Percentiles rank a stretch among this genome's conserved stretches.
These are phyloP conservation scores for Sporothrix euskadiensis DNA, from an alignment of 2,329 filamentous ascomycete genomes.

Conservation along the genomic window DNA sequence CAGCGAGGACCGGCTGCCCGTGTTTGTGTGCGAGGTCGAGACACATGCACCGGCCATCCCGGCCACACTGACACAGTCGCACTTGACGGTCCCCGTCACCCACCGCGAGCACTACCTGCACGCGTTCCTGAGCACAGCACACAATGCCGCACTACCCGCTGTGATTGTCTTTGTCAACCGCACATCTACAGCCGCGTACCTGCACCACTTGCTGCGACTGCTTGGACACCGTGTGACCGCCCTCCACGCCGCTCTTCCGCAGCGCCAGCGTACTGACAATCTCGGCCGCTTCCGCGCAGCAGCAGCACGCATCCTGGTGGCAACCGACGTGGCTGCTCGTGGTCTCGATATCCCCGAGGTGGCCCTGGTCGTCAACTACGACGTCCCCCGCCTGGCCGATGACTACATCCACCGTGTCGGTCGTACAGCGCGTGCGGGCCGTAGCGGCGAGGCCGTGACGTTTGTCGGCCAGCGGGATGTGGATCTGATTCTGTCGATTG, in stretches of 20 bases:
- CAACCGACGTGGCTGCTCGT: conserved; percentile 90
- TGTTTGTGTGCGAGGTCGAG: conserved; percentile 88
- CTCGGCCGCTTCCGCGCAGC: conserved; percentile 87
- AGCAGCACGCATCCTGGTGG: conserved; percentile 85
- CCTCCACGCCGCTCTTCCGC: conserved; percentile 82
- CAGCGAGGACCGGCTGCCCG: conserved; percentile 67
- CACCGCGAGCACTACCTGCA: conserved; percentile 96
- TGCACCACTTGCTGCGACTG: conserved; percentile 83
- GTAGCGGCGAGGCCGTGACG: conserved; percentile 78
- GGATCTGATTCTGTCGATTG: conserved; percentile 84
- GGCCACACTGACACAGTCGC: conserved; percentile 75
- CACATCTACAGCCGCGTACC: conserved; percentile 80
- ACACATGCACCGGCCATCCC: conserved; percentile 75
- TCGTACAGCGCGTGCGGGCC: conserved; percentile 88
- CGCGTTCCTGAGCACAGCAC: conserved; percentile 76
- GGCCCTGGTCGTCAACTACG: conserved; percentile 88
- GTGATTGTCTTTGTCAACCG: conserved; percentile 98
- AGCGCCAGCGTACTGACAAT: conserved; percentile 82
- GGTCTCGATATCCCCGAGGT: conserved; percentile 96
- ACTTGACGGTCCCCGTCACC: conserved; percentile 84
- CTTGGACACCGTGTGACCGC: conserved; percentile 89
- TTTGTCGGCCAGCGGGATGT: conserved; percentile 94
- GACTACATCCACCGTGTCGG: conserved; percentile 98
- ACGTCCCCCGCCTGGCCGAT: conserved; percentile 91
- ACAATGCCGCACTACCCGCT: conserved; percentile 71